These are phyloP conservation scores for Carex arenaria DNA, from an alignment of 202 grass and related monocot species.

Conservation along the genomic window DNA sequence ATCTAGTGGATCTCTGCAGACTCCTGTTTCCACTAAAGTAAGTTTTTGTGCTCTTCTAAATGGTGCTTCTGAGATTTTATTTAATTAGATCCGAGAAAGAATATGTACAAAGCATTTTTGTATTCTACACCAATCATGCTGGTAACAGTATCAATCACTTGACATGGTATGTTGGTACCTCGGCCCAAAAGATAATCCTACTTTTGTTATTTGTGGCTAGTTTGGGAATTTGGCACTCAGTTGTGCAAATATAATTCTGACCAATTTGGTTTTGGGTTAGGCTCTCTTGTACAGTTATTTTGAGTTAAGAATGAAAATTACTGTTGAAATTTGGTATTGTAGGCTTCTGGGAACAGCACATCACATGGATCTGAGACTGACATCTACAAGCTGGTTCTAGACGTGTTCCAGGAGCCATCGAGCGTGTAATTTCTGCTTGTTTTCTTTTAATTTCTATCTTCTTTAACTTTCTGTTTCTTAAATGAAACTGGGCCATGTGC, in stretches of 20 bases:
- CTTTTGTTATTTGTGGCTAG: not conserved
- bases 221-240: not conserved
- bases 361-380: slow-evolving; percentile 40
- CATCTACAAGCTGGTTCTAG: slow-evolving; percentile 53
- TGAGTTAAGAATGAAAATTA: slow-evolving; percentile 18
- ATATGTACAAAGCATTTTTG: not conserved
- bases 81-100: not conserved
- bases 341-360: not conserved
- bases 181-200: not conserved
- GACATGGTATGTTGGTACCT: not conserved
- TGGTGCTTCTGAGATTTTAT: not conserved
- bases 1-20: slow-evolving; percentile 29
- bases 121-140: not conserved
- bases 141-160: slow-evolving; percentile 2
- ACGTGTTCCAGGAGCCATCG: slow-evolving; percentile 72
- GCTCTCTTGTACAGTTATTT: slow-evolving; percentile 4
- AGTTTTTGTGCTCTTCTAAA: slow-evolving; percentile 2
- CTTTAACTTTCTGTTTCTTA: not conserved
- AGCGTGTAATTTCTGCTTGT: slow-evolving; percentile 49
- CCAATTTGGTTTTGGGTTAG: not conserved
- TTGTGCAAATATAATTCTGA: not conserved
- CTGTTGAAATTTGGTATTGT: slow-evolving; percentile 13
- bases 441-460: slow-evolving; percentile 11
- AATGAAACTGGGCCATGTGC: too few species aligned
- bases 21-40: slow-evolving; percentile 44